A percentile compares a stretch with the other conserved stretches of the same genome.
Conservation (phyloP, 1,139 yeast genomes). For the Magnusiomyces clavatus region DNA sequence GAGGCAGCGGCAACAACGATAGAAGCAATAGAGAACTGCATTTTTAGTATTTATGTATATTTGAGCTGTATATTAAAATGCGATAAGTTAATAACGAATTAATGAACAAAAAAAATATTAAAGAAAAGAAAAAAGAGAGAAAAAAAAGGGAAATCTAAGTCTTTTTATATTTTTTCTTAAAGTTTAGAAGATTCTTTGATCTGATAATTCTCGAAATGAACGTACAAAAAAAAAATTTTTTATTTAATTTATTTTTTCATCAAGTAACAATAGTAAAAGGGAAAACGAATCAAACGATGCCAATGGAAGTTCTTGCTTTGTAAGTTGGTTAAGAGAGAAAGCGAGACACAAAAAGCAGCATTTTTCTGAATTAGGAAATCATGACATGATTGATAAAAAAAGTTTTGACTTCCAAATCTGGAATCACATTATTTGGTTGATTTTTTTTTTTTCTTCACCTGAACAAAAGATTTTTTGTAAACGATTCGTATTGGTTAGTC, state of each 20-base stretch:
- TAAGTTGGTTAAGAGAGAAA: too few relatives aligned
- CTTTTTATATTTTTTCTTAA: not conserved
- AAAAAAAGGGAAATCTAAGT: not conserved
- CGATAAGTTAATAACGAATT: not conserved
- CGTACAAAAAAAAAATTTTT: not conserved
- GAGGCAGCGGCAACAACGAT: constrained; percentile 19
- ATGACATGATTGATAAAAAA: too few relatives aligned
- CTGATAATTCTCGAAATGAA: not conserved
- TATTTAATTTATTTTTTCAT: not conserved
- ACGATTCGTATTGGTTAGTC: not conserved
- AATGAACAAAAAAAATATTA: not conserved
- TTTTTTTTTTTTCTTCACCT: not conserved
- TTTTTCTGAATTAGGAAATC: not conserved
- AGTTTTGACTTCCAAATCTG: not conserved
- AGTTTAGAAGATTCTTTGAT: not conserved
- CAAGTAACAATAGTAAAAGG: too few relatives aligned
- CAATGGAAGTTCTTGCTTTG: too few relatives aligned
- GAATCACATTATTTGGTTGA: too few relatives aligned
- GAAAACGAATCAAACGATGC: too few relatives aligned
- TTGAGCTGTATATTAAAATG: too few relatives aligned
- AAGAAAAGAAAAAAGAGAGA: not conserved
- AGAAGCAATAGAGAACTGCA: constrained; percentile 11
- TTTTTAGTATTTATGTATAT: constrained; percentile 1
- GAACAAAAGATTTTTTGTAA: not conserved
- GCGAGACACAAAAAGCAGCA: not conserved